A percentile compares a stretch with the other conserved stretches of the same genome.
Conservation (phyloP, 768 basidiomycete genomes). For the Chalciporus piperatus region DNA sequence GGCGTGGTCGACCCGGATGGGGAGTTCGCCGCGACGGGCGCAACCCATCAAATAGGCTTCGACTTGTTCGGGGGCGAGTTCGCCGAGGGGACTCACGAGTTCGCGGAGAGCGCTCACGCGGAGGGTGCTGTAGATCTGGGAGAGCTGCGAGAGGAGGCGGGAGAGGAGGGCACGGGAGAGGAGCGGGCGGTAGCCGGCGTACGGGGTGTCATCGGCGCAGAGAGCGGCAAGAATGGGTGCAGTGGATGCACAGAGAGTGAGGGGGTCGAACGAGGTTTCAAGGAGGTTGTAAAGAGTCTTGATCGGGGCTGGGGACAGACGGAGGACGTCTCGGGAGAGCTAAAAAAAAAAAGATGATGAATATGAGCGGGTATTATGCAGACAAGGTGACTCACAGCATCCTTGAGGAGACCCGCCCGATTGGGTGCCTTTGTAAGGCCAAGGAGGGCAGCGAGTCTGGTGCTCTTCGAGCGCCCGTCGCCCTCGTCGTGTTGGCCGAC, state of each 20-base stretch:
- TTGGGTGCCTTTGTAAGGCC: slow-evolving; percentile 84
- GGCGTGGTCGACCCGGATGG: slow-evolving; percentile 85
- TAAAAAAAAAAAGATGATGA: slow-evolving; percentile 30
- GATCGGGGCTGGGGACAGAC: slow-evolving; percentile 69
- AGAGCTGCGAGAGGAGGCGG: slow-evolving; percentile 85
- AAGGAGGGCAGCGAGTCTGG: slow-evolving; percentile 80
- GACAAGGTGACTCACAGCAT: slow-evolving; percentile 61
- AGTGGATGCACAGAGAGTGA: slow-evolving; percentile 75
- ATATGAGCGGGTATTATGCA: not conserved
- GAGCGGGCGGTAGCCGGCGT: slow-evolving; percentile 82
- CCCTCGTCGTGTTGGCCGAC: slow-evolving; percentile 61
- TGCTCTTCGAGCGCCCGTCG: slow-evolving; percentile 61
- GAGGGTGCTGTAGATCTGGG: slow-evolving; percentile 89
- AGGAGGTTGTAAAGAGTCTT: slow-evolving; percentile 83
- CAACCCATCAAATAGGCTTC: slow-evolving; percentile 95
- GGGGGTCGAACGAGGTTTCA: slow-evolving; percentile 91
- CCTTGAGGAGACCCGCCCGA: slow-evolving; percentile 78
- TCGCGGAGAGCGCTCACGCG: slow-evolving; percentile 72
- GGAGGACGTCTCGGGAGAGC: slow-evolving; percentile 82
- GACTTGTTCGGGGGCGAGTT: slow-evolving; percentile 61
- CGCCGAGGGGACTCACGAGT: slow-evolving; percentile 74
- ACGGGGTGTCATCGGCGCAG: slow-evolving; percentile 41
- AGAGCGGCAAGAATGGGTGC: slow-evolving; percentile 74
- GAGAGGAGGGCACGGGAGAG: slow-evolving; percentile 90
- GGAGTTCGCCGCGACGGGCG: slow-evolving; percentile 81